A percentile compares a stretch with the other conserved stretches of the same genome.
These are phyloP conservation scores for Dovyalis caffra DNA, from an alignment of 345 rosid genomes.

Conservation along the genomic window DNA sequence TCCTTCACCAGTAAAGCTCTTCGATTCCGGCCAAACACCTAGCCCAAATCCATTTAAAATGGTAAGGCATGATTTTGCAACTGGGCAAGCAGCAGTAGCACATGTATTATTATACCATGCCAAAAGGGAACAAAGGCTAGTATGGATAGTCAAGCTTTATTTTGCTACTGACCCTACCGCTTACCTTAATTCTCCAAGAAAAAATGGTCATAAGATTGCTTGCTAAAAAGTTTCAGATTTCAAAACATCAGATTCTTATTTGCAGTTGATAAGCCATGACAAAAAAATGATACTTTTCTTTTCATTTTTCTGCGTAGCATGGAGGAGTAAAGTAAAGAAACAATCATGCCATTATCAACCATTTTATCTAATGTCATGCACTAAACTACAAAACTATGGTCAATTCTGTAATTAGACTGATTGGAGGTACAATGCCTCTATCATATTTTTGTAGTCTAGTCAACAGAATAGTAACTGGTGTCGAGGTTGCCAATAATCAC, in stretches of 20 bases:
- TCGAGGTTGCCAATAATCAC: constrained; percentile 63
- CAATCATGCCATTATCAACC: background rate
- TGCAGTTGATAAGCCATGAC: constrained; percentile 1
- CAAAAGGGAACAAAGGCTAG: background rate
- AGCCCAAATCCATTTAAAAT: background rate
- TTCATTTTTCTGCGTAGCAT: too few relatives aligned
- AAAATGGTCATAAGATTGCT: background rate
- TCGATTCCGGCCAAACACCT: constrained; percentile 72
- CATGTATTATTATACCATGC: background rate
- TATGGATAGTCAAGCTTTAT: background rate
- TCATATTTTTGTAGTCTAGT: background rate
- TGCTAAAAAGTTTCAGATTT: background rate
- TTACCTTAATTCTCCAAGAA: background rate
- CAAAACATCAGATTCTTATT: background rate
- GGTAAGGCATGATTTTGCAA: background rate
- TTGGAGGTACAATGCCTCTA: too few relatives aligned
- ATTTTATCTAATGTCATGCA: too few relatives aligned
- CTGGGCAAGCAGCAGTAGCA: background rate
- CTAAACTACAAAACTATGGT: too few relatives aligned
- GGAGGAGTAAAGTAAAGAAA: background rate
- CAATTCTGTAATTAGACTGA: too few relatives aligned
- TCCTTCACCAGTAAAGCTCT: constrained; percentile 59
- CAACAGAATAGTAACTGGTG: constrained; percentile 33
- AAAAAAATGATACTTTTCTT: background rate
- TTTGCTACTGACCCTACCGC: constrained; percentile 7